A percentile compares a stretch with the other conserved stretches of the same genome.
These are phyloP conservation scores for Debaryomycetaceae sp. DNA, from an alignment of 1,139 yeast species.

Conservation along the genomic window DNA sequence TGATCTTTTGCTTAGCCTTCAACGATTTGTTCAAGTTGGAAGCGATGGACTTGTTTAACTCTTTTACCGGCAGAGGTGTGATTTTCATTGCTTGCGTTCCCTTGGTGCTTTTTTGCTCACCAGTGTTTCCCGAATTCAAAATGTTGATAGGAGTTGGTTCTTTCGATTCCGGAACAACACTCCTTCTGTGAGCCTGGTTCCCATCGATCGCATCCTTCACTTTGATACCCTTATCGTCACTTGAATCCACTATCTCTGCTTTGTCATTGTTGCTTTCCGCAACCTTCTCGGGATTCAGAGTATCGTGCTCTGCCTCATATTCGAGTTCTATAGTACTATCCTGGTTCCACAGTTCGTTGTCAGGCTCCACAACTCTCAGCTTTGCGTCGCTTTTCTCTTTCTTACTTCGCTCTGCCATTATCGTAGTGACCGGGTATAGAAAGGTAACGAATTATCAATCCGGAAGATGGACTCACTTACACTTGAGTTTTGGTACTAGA, in stretches of 20 bases:
- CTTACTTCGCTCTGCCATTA: neutral
- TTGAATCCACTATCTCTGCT: neutral
- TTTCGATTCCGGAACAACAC: neutral
- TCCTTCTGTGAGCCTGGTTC: neutral
- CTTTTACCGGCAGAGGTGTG: neutral
- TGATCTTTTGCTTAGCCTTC: conserved; percentile 40
- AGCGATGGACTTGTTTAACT: conserved; percentile 25
- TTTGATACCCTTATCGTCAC: neutral
- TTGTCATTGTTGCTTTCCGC: neutral
- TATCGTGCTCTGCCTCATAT: neutral
- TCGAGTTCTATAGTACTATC: neutral
- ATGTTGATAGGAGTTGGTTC: neutral
- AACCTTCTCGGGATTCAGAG: neutral
- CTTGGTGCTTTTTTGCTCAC: neutral
- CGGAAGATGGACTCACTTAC: too few relatives aligned
- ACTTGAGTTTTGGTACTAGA: too few relatives aligned
- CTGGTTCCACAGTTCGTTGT: neutral
- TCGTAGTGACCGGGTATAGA: neutral
- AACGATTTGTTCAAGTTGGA: conserved; percentile 38
- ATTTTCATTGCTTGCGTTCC: neutral
- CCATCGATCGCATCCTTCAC: neutral
- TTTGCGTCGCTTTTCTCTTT: neutral
- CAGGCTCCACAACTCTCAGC: neutral
- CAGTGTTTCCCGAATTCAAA: neutral
- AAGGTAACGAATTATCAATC: neutral